Evolutionary conservation across 495 filamentous ascomycete genomes (phyloP), one percentile per base, ranked within the genome.

Genomic region (Penicillium antarcticum): DNA sequence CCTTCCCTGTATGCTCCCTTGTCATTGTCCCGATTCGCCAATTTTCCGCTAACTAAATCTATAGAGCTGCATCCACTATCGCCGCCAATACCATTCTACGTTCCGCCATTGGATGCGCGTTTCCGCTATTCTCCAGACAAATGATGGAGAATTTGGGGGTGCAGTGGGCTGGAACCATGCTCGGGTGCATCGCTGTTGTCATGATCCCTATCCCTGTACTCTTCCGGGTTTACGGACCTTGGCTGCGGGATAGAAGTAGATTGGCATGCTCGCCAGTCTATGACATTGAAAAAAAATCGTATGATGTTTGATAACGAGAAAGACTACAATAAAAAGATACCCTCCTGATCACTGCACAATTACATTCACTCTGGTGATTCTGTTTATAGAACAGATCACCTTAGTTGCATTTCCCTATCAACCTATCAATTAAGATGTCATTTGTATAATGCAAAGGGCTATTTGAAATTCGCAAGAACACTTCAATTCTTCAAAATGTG

Each of bases 61-160:
- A 37, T 47, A 82, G 77, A 56, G 89, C 89, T 23, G 88, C 88
- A 26, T 91, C 88, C 3, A 88, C 89, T 19, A 88, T 94, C 49
- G 89, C 90, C 4, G 90, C 83, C 23, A 95, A 94, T 67, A 92
- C 89, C 1, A 89, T 95, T 71, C 73, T 92, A 24, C 86, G 90
- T 5, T 91, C 86, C 9, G 71, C 89, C 10, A 83, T 80, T 45
- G 89, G 85, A 19, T 86, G 85, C 4, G 82, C 74, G 0, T 95
- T 95, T 69, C 90, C 90, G 9, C 80, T 95, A 4, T 95, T 95
- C 67, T 76, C 82, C 0, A 79, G 69, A 5, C 85, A 91, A 58
- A 89, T 94, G 87, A 91, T 91, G 65, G 68, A 83, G 10, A 85
- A 80, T 23, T 72, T 94, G 52, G 85, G 86, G 13, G 83, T 92